A percentile compares a stretch with the other conserved stretches of the same genome.
Evolutionary conservation across 331 rosid species (phyloP).

Genomic region (Malus hybrid): DNA sequence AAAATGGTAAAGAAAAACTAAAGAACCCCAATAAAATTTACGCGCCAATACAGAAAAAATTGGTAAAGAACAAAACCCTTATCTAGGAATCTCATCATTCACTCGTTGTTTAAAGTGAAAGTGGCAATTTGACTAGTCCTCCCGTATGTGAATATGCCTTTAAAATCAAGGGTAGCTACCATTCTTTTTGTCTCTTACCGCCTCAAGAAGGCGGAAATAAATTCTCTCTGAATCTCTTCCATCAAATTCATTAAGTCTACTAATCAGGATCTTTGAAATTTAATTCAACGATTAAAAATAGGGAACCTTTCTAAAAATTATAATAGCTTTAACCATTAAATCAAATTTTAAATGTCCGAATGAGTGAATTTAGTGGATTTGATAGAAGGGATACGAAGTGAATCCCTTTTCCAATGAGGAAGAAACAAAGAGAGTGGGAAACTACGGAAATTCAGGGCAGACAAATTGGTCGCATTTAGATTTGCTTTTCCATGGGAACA

Average conservation of each 20-base stretch:
- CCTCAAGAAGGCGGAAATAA: background rate
- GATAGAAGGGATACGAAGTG: too few species aligned
- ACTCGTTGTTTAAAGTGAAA: conserved; percentile 6
- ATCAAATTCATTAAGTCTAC: too few species aligned
- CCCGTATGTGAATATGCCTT: background rate
- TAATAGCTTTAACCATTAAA: too few species aligned
- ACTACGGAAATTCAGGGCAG: background rate
- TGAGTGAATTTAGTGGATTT: too few species aligned
- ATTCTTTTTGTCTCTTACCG: background rate
- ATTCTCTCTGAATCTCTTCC: too few species aligned
- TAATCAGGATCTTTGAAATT: too few species aligned
- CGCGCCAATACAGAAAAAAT: background rate
- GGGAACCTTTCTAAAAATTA: too few species aligned
- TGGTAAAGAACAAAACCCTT: background rate
- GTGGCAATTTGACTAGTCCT: conserved; percentile 10
- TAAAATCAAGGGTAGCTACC: background rate
- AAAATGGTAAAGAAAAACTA: background rate
- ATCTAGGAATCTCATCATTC: background rate
- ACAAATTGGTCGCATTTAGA: background rate
- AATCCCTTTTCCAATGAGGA: too few species aligned
- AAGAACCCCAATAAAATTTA: background rate
- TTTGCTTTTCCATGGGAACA: background rate
- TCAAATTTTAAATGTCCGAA: too few species aligned
- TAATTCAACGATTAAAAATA: too few species aligned
- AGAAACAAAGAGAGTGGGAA: background rate